Evolutionary conservation across 2,329 filamentous ascomycete genomes (phyloP).

Genomic region (Sphaerulina vaccinii): DNA sequence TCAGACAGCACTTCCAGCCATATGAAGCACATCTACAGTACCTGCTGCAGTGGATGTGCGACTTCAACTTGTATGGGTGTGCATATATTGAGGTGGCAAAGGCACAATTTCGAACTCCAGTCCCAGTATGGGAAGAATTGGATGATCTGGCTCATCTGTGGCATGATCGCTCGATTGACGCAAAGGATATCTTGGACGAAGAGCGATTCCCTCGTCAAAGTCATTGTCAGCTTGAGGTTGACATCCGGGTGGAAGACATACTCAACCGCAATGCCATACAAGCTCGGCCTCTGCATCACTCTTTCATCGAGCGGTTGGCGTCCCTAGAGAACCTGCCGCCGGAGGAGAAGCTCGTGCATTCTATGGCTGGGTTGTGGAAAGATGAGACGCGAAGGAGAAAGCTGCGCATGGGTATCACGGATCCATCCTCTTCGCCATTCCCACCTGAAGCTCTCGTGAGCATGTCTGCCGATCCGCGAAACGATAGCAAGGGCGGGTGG

Average conservation of each 20-base stretch:
- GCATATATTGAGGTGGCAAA: slow-evolving; percentile 73
- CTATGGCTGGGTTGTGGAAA: slow-evolving; percentile 90
- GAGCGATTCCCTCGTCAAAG: slow-evolving; percentile 71
- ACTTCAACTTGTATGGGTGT: slow-evolving; percentile 96
- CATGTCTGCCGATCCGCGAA: slow-evolving; percentile 80
- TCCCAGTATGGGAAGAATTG: slow-evolving; percentile 69
- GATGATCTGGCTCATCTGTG: slow-evolving; percentile 66
- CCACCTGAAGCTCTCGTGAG: slow-evolving; percentile 77
- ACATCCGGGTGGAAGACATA: slow-evolving; percentile 86
- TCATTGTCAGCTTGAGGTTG: slow-evolving; percentile 85
- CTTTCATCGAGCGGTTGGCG: slow-evolving; percentile 72
- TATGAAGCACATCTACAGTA: slow-evolving; percentile 94
- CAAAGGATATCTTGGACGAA: slow-evolving; percentile 60
- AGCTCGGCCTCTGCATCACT: slow-evolving; percentile 77
- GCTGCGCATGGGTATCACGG: slow-evolving; percentile 63
- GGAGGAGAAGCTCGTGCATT: slow-evolving; percentile 82
- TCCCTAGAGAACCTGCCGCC: slow-evolving; percentile 53
- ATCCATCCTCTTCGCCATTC: slow-evolving; percentile 72
- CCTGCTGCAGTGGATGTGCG: slow-evolving; percentile 93
- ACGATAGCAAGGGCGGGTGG: slow-evolving; percentile 76
- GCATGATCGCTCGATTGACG: slow-evolving; percentile 72
- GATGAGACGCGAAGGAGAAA: slow-evolving; percentile 82
- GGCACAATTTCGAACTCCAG: slow-evolving; percentile 69
- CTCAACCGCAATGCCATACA: slow-evolving; percentile 74
- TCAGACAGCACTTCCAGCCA: slow-evolving; percentile 81